Conservation (phyloP, 2,329 filamentous ascomycete genomes). For the Pseudocercospora ulei region DNA sequence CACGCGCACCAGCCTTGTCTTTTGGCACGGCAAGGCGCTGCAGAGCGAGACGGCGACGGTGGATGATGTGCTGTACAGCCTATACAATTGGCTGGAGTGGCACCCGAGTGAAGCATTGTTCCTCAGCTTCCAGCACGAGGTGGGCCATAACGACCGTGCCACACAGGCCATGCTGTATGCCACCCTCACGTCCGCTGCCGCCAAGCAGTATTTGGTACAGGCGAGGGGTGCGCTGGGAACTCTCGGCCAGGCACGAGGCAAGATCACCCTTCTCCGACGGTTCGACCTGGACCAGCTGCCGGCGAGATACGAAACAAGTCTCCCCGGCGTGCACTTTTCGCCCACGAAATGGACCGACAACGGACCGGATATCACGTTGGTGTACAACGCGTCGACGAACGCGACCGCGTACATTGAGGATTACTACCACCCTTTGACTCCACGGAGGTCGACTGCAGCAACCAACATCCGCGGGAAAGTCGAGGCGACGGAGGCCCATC, state of each 20-base stretch:
- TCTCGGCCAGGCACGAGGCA: conserved; percentile 34
- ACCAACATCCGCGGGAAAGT: conserved; percentile 41
- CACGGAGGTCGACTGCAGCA: conserved; percentile 29
- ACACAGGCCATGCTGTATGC: conserved; percentile 37
- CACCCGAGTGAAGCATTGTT: conserved; percentile 43
- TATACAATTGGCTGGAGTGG: conserved; percentile 43
- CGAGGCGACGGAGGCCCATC: conserved; percentile 37
- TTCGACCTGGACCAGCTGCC: conserved; percentile 40
- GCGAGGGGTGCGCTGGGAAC: conserved; percentile 34
- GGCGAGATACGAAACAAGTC: conserved; percentile 29
- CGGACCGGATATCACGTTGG: conserved; percentile 35
- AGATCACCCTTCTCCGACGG: conserved; percentile 40
- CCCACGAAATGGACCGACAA: conserved; percentile 42
- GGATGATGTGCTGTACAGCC: conserved; percentile 41
- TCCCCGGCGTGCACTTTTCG: conserved; percentile 44
- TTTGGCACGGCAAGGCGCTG: conserved; percentile 43
- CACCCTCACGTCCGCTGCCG: conserved; percentile 36
- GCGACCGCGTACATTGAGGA: conserved; percentile 44
- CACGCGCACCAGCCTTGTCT: conserved; percentile 40
- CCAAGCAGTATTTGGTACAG: conserved; percentile 38
- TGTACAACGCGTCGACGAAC: conserved; percentile 37
- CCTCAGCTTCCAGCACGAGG: conserved; percentile 44
- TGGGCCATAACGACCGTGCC: conserved; percentile 32
- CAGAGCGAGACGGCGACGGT: conserved; percentile 40
- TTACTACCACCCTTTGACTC: conserved; percentile 39